Base-by-base conservation (phyloP, 371 early-diverging fungal genomes). In the Funneliformis caledonium region DNA sequence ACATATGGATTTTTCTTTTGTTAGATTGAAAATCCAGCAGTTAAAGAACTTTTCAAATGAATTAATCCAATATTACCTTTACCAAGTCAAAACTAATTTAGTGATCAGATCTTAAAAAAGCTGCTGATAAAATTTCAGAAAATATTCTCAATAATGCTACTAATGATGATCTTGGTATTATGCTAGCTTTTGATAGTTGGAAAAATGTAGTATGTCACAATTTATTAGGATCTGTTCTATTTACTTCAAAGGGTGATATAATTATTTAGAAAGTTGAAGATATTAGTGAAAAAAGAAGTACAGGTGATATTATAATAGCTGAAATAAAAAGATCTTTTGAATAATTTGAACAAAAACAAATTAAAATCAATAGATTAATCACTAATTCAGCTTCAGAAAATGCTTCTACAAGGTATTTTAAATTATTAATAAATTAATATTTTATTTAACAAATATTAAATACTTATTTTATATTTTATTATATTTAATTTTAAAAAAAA, bases 31-130 rank as follows among this genome's bases (percentile, higher is more conserved):
- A 73, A 73, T 47, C 48, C 31, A 33, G 52, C 47, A 73, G 19
- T 52, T 33, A 73, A 73, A 73, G 31, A 73, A 12, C 73, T 73
- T 52, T 73, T 72, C 45, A 22, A n/a, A 45, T 72, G 9, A 4
- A 2, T 72, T 2, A 73, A 73, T 52, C 56, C 12, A 50, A 31
- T 50, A 5, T 14, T 73, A 26, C 0, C 11, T 12, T 52, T 73
- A 56, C 73, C 73, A 33, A 2, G 33, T 73, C 33, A 33, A 12
- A 26, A 43, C 12, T 11, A 26, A 12, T 33, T 56, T 12, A 11
- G 52, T 14, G 37, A 0, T 4, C 9, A 37, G 52, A 73, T 73
- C 56, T 56, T 22, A 56, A 47, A 50, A 43, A 73, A 73, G 14
- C 33, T 1, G 4, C 31, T 52, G 9, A 12, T 12, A 5, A 7